Evolutionary conservation across 768 basidiomycete genomes (phyloP).

Genomic region (Podaxis carcinomalis): DNA sequence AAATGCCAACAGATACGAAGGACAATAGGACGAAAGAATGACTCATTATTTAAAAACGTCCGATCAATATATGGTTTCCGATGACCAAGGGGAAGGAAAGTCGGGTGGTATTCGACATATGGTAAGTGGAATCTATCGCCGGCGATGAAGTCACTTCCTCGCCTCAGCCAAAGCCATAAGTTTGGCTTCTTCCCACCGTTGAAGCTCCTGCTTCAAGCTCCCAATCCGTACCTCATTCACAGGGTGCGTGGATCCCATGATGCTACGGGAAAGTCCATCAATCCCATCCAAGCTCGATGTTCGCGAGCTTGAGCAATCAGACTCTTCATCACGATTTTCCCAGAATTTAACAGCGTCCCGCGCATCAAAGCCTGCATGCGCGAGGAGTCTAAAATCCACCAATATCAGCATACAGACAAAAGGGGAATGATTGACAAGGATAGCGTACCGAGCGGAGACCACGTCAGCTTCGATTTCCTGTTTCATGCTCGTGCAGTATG

Average conservation of each 20-base stretch:
- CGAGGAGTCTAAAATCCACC: slow-evolving; percentile 62
- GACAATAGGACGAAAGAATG: not conserved
- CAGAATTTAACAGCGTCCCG: slow-evolving; percentile 79
- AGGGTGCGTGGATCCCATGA: slow-evolving; percentile 64
- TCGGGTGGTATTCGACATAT: not conserved
- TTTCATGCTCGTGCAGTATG: slow-evolving; percentile 71
- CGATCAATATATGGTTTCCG: not conserved
- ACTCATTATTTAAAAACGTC: not conserved
- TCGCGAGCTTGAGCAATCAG: slow-evolving; percentile 35
- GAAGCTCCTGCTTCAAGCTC: slow-evolving; percentile 61
- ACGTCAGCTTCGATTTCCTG: slow-evolving; percentile 94
- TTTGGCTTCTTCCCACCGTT: slow-evolving; percentile 62
- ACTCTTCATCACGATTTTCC: slow-evolving; percentile 50
- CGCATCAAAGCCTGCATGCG: slow-evolving; percentile 89
- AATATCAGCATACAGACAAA: slow-evolving; percentile 2
- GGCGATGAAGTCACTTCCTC: not conserved
- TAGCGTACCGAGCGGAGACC: slow-evolving; percentile 73
- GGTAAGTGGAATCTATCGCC: not conserved
- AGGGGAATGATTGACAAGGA: not conserved
- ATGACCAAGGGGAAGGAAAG: not conserved
- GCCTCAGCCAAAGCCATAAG: slow-evolving; percentile 20
- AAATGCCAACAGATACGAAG: not conserved
- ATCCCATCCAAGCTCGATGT: slow-evolving; percentile 13
- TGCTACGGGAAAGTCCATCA: slow-evolving; percentile 17
- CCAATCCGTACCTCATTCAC: slow-evolving; percentile 60